Base-by-base conservation (phyloP, 1,139 yeast genomes). In the Wickerhamomyces sp. region DNA sequence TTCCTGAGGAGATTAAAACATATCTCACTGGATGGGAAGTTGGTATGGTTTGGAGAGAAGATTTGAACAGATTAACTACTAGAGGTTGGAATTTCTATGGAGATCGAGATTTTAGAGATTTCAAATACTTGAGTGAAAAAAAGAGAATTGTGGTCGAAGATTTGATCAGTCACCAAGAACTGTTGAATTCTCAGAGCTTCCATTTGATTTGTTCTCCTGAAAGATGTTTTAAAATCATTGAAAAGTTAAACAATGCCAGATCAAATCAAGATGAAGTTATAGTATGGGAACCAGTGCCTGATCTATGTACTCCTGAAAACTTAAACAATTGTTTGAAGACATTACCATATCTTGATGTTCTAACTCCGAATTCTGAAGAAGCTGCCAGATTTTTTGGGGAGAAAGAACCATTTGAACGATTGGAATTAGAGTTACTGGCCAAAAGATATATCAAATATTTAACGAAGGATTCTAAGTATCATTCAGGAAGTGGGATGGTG, bases 281-380 rank as follows among this genome's bases (percentile, higher is more conserved):
- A 38, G 73, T 86, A 0, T 90, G 90, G 80, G 97, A 90, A 59
- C 97, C 97, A 0, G 74, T 86, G 9, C 97, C 97, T 1, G 84
- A 80, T 41, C 76, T 74, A 19, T 87, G 96, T 55, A 59, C 59
- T 0, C 69, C 76, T 1, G 78, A 69, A 31, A 71, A 76, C 43
- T 64, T 72, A 31, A 55, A 55, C 0, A 58, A 56, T 1, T 69
- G 85, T 40, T 43, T 60, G 1, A 42, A 52, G 5, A 63, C 78
- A 4, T 58, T 86, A 21, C 63, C 67, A 13, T 49, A 64, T 10
- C 69, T 86, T 3, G 78, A 78, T 39, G 54, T 89, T 0, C 68
- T 89, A 31, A 76, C 95, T 0, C 97, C 97, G 1, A 90, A 90
- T 58, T 76, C 86, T 13, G 80, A 83, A 34, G 97, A 90, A 58